phyloP scores from a whole-genome alignment of 768 basidiomycete species.

The Leccinum rimulosum region DNA sequence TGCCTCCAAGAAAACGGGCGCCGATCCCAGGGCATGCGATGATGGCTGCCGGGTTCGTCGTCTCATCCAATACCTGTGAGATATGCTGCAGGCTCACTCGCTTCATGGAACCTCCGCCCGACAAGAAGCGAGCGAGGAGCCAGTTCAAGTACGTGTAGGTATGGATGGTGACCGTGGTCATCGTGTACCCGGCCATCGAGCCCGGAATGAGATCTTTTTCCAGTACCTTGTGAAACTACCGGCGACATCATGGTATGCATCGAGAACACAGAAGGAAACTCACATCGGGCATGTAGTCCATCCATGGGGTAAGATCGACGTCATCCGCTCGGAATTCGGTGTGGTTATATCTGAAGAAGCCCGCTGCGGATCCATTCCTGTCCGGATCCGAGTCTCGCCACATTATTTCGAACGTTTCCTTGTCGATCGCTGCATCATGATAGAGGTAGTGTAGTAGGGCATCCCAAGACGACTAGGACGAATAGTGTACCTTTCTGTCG shows the following conservation, averaged over 20 bases:
- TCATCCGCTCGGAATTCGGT: slow-evolving; percentile 54
- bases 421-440: slow-evolving; percentile 52
- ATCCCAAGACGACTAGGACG: neutral
- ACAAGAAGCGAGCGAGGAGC: slow-evolving; percentile 56
- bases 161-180: slow-evolving; percentile 70
- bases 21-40: slow-evolving; percentile 72
- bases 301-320: slow-evolving; percentile 28
- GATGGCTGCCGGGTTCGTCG: slow-evolving; percentile 38
- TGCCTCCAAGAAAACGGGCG: slow-evolving; percentile 48
- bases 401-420: slow-evolving; percentile 72
- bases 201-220: slow-evolving; percentile 40
- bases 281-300: slow-evolving; percentile 57
- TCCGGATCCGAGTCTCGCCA: slow-evolving; percentile 69
- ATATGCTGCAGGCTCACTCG: slow-evolving; percentile 67
- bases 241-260: neutral
- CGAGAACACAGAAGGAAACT: slow-evolving; percentile 12
- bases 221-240: slow-evolving; percentile 37
- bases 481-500: slow-evolving; percentile 50
- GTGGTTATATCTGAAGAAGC: slow-evolving; percentile 62
- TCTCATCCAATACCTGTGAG: slow-evolving; percentile 38
- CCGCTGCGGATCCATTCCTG: slow-evolving; percentile 43
- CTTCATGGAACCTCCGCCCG: slow-evolving; percentile 58
- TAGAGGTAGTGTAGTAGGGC: neutral
- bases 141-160: slow-evolving; percentile 61
- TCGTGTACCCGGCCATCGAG: slow-evolving; percentile 50